Conservation (phyloP, 345 rosid genomes). For the Carallia pectinifolia region DNA sequence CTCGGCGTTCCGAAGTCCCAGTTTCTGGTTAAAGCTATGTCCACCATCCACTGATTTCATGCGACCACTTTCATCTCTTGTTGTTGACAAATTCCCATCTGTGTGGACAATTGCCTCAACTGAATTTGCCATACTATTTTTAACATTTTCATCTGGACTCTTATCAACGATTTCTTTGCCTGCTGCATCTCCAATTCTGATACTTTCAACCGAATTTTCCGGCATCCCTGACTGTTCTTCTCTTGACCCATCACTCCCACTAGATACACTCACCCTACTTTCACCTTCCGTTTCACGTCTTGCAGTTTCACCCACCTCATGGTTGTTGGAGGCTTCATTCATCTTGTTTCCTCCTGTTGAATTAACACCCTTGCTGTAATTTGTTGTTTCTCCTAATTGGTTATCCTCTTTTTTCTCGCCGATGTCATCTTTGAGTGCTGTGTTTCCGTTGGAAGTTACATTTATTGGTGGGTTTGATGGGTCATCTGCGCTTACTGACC, state of each 20-base stretch:
- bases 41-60: constrained; percentile 5
- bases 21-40: constrained; percentile 1
- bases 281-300: constrained; percentile 19
- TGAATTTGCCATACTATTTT: constrained; percentile 8
- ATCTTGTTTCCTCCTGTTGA: constrained; percentile 1
- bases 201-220: constrained; percentile 6
- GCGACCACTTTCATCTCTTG: constrained; percentile 1
- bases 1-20: constrained; percentile 6
- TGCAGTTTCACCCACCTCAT: not conserved
- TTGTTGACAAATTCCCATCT: not conserved
- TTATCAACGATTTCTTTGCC: not conserved
- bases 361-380: constrained; percentile 2
- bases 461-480: constrained; percentile 21
- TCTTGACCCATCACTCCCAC: constrained; percentile 6
- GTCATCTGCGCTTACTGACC: constrained; percentile 34
- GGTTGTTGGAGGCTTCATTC: not conserved
- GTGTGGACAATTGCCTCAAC: not conserved
- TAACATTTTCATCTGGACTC: not conserved
- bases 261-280: not conserved
- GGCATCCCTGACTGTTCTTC: constrained; percentile 6
- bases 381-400: not conserved
- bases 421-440: constrained; percentile 7
- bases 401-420: not conserved
- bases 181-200: not conserved
- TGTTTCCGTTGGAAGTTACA: constrained; percentile 9